Percentiles rank a stretch among this genome's conserved stretches.
phyloP scores from a whole-genome alignment of 805 yeast species.

The Candida argentea region DNA sequence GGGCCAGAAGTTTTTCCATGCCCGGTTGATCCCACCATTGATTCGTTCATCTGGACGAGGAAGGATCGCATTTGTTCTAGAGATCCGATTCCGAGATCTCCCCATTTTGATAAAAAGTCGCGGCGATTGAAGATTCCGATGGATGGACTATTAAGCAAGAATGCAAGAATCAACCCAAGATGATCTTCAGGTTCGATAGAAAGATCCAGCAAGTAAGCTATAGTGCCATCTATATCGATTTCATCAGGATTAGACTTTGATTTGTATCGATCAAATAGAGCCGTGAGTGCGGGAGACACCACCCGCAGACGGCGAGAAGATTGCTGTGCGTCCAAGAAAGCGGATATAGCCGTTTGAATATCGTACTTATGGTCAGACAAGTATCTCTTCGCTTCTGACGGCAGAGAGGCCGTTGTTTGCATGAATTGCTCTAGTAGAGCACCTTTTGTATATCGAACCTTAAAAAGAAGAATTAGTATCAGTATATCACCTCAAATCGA shows the following conservation, averaged over 20 bases:
- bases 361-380: conserved; percentile 23
- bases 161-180: conserved; percentile 59
- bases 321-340: conserved; percentile 8
- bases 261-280: conserved; percentile 24
- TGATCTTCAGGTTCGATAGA: conserved; percentile 68
- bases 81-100: conserved; percentile 16
- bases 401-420: conserved; percentile 29
- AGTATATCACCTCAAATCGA: no score
- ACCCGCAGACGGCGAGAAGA: conserved; percentile 2
- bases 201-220: conserved; percentile 55
- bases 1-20: conserved; percentile 11
- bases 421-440: conserved; percentile 23
- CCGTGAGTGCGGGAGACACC: conserved; percentile 12
- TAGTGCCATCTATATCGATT: conserved; percentile 75
- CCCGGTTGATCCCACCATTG: conserved; percentile 1
- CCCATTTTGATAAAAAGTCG: conserved; percentile 54
- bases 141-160: conserved; percentile 53
- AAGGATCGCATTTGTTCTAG: conserved; percentile 37
- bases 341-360: conserved; percentile 21
- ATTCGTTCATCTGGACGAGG: conserved; percentile 8
- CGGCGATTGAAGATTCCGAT: conserved; percentile 50
- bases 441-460: conserved; percentile 3
- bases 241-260: conserved; percentile 18
- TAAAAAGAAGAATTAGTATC: no score
- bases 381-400: conserved; percentile 23